These are phyloP conservation scores for Saprolegnia diclina DNA, from an alignment of 352 stramenopile species.

Conservation along the genomic window DNA sequence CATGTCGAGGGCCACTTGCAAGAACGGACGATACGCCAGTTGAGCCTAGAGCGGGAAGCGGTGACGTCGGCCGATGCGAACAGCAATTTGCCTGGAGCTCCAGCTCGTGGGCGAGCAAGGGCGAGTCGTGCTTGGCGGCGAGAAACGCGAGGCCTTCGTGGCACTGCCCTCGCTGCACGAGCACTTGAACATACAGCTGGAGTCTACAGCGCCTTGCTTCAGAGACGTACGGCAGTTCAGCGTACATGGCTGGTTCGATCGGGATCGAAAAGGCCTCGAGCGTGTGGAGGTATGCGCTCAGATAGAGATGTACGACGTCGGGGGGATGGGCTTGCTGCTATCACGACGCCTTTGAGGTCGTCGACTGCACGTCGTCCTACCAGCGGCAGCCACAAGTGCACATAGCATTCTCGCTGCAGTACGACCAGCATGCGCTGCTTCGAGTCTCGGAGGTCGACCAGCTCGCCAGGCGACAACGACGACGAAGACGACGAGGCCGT, in stretches of 20 bases:
- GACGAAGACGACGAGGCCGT: not conserved
- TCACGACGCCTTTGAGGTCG: not conserved
- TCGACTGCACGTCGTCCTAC: not conserved
- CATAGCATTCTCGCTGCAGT: constrained; percentile 1
- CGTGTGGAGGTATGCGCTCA: not conserved
- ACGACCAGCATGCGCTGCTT: constrained; percentile 5
- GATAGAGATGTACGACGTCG: not conserved
- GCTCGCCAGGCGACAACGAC: not conserved
- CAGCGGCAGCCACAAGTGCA: constrained; percentile 3
- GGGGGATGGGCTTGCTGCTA: not conserved
- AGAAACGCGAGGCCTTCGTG: not conserved
- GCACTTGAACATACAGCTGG: constrained; percentile 4
- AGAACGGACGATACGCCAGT: not conserved
- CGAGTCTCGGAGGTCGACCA: not conserved
- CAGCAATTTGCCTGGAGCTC: constrained; percentile 1
- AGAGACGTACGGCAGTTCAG: too few relatives aligned
- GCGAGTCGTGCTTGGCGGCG: constrained; percentile 10
- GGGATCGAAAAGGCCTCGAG: not conserved
- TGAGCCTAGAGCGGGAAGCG: not conserved
- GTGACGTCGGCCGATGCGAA: not conserved
- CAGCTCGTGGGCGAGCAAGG: not conserved
- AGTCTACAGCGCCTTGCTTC: not conserved
- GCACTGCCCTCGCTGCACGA: constrained; percentile 1
- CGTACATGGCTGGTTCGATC: constrained; percentile 1
- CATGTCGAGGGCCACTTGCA: constrained; percentile 17